Evolutionary conservation across 345 rosid species (phyloP), one percentile per base, ranked within the genome.

Genomic region (Citrus trifoliata): DNA sequence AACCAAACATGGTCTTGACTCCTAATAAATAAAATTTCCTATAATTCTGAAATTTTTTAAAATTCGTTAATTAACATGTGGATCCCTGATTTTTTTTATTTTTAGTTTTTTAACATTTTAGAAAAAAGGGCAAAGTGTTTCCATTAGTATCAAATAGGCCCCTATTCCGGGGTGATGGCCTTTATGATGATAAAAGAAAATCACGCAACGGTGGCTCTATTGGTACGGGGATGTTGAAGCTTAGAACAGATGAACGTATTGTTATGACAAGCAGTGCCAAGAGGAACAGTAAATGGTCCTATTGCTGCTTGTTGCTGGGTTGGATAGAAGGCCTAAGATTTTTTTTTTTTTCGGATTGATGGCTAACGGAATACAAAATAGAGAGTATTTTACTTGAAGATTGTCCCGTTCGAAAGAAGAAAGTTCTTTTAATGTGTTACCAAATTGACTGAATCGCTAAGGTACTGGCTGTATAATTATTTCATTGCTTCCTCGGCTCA

Each of bases 301-400:
- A 87, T 95, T 93, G 80, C 88, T 95, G 73, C 95, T 95, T 69
- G 73, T 40, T 40, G 46, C 46, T 40, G 46, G 12, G 42, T 86
- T 90, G 74, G 95, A 93, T 80, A 73, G 91, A 73, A 82, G 88
- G 78, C 48, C 80, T 92, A 58, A 85, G 90, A 70, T 33, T 33
- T 5, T 33, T 33, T 28, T 40, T 92, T 96, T 82, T 94, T 91
- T 70, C 94, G 93, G 87, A 89, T 94, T 71, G 98, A 94, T 83
- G 99, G 99, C 1, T 92, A 92, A 83, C 87, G 92, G 81, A 93
- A 93, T 87, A 90, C 21, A 92, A 91, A 82, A 88, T 92, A 67
- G 96, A 95, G 79, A 93, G 95, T 67, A 82, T 95, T 64, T 91
- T 92, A 83, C 91, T 91, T 33, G 97, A 93, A 32, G 97, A 96